Evolutionary conservation across 2,329 filamentous ascomycete species (phyloP), one percentile per base, ranked within the genome.

Genomic region (Cladosporium sp.): DNA sequence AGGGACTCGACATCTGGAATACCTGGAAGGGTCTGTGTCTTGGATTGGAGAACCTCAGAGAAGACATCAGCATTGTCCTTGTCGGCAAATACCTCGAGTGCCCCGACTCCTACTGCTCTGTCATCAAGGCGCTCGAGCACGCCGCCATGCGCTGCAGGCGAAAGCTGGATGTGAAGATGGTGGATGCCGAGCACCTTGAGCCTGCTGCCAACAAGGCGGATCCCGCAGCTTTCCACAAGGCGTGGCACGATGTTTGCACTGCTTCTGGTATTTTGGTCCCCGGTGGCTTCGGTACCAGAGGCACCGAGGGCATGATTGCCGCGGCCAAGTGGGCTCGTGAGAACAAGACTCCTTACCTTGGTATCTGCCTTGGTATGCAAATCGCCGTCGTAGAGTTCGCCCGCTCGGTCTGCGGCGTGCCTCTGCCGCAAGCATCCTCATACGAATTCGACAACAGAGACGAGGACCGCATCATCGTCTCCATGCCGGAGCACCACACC

Each of bases 341-440:
- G 58, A 84, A 89, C 61, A 84, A 86, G 55, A 81, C 81, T 3
- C 90, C 90, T 1, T 96, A 86, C 71, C 78, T 97, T 1, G 93
- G 93, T 53, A 86, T 97, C 56, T 96, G 92, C 67, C 76, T 96
- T 18, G 90, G 90, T 51, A 89, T 96, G 84, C 93, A 97, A 68
- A 80, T 96, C 41, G 90, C 92, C 17, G 89, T 96, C 41, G 86
- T 96, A 59, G 91, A 97, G 69, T 89, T 83, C 60, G 89, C 90
- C 1, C 83, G 90, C 37, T 84, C 89, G 58, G 74, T 92, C 1
- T 87, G 83, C 70, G 80, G 80, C 22, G 77, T 90, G 55, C 61
- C 60, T 9, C 61, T 73, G 29, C 68, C 71, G 3, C 70, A 74
- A 38, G 81, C 80, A 1, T 76, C 74, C 4, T 80, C 76, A 5